Evolutionary conservation across 139 green algal genomes (phyloP).

Genomic region (Auxenochlorella protothecoides): DNA sequence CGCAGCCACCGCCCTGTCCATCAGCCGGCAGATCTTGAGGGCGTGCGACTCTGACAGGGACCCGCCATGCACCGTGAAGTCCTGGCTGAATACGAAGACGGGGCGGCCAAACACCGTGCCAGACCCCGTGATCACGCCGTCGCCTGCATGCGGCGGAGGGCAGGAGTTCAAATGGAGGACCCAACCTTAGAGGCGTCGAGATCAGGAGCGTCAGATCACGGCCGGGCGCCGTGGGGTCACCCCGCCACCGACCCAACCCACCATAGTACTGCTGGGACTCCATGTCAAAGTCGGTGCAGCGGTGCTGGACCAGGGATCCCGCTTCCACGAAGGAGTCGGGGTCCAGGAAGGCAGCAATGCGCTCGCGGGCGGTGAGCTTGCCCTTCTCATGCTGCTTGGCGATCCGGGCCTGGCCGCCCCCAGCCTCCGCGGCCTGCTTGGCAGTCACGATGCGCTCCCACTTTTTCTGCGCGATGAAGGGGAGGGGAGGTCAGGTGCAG

Average conservation of each 20-base stretch:
- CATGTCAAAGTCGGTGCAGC: conserved; percentile 57
- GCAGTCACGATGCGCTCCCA: conserved; percentile 16
- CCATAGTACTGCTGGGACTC: conserved; percentile 26
- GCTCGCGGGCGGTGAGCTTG: conserved; percentile 56
- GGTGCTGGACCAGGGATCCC: conserved; percentile 50
- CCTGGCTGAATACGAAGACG: conserved; percentile 44
- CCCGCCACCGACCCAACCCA: conserved; percentile 5
- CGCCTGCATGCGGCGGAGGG: conserved; percentile 1
- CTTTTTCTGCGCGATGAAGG: conserved; percentile 2
- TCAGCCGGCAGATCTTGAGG: conserved; percentile 44
- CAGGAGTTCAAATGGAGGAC: neutral
- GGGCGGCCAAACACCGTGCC: conserved; percentile 42
- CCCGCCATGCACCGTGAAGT: conserved; percentile 52
- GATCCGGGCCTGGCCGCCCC: conserved; percentile 20
- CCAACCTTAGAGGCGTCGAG: neutral
- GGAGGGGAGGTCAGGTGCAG: neutral
- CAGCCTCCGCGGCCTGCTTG: conserved; percentile 1
- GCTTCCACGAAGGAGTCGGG: conserved; percentile 36
- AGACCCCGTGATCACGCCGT: conserved; percentile 48
- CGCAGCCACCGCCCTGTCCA: conserved; percentile 25
- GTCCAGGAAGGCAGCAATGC: conserved; percentile 44
- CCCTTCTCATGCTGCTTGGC: conserved; percentile 31
- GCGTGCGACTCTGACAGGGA: conserved; percentile 49
- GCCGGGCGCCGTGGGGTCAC: too few relatives aligned
- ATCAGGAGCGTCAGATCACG: neutral